Evolutionary conservation across 2,329 filamentous ascomycete species (phyloP), one percentile per base, ranked within the genome.

Genomic region (Monosporascus sp.): DNA sequence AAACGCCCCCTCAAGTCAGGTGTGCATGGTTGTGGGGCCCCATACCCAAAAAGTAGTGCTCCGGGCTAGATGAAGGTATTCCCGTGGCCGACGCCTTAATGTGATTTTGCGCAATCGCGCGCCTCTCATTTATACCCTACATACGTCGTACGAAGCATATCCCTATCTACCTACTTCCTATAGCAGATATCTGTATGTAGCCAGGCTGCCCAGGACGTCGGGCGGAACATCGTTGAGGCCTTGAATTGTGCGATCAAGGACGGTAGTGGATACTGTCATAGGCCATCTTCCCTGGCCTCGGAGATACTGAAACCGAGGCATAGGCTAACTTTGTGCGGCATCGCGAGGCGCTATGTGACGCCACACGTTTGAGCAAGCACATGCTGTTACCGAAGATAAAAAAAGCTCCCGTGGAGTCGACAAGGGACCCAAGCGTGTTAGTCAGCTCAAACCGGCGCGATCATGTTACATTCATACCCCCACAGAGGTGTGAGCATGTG

Each of bases 401-500:
- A 50, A 51, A 46, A 52, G 20, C 5, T 44, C n/a, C 51, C 35
- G 44, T 48, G 19, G 37, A 44, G 24, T 31, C 24, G 43, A 31
- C 24, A 14, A 46, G 22, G 43, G 43, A 8, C 37, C 37, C 7
- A 24, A 43, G n/a, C 37, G 41, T 9, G 14, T 58, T 49, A 48
- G 48, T 48, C 49, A 45, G 57, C 57, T 58, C 45, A 54, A 60
- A 52, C 52, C 60, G 62, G 56, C 59, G 51, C 22, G 11, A 59
- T 61, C 56, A 63, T 60, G 63, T 64, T 65, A 62, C 63, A 64
- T 63, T 56, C 55, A 48, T 50, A 51, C 53, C 51, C 51, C 51
- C 56, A 37, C 46, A 51, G 57, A 46, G 43, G 26, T 50, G 55
- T 61, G 53, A 59, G 60, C 56, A 56, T 59, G 53, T 46, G 52